Percentiles rank a stretch among this genome's conserved stretches.
These are phyloP conservation scores for Serpula lacrymans DNA, from an alignment of 768 basidiomycete genomes.

Conservation along the genomic window DNA sequence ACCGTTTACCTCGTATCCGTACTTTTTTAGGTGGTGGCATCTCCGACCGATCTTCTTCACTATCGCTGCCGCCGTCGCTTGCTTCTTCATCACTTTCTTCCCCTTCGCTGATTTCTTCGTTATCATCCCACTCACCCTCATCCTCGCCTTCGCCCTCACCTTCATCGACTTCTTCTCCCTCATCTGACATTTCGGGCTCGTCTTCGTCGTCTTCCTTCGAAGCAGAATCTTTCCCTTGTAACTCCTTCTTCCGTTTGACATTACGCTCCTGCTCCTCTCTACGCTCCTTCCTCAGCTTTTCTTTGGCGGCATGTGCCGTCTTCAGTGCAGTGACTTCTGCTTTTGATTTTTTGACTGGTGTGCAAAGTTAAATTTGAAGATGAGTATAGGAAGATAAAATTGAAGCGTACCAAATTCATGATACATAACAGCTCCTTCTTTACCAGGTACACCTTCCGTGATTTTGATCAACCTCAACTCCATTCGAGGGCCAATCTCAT, in stretches of 20 bases:
- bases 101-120: constrained; percentile 62
- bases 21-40: constrained; percentile 52
- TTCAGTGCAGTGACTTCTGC: constrained; percentile 65
- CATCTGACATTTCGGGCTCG: no score
- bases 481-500: constrained; percentile 95
- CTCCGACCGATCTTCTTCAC: constrained; percentile 45
- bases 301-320: constrained; percentile 73
- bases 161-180: constrained; percentile 41
- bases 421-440: constrained; percentile 89
- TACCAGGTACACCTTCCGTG: constrained; percentile 89
- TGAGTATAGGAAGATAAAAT: constrained; percentile 4
- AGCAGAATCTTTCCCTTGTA: constrained; percentile 22
- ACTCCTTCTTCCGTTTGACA: constrained; percentile 75
- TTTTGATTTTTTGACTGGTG: constrained; percentile 92
- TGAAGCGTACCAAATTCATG: constrained; percentile 81
- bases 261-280: constrained; percentile 91
- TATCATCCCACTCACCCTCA: constrained; percentile 48
- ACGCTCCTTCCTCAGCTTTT: constrained; percentile 70
- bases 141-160: constrained; percentile 37
- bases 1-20: constrained; percentile 49
- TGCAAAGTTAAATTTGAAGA: constrained; percentile 3
- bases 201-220: constrained; percentile 34
- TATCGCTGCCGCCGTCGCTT: constrained; percentile 38
- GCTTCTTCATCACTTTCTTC: constrained; percentile 41
- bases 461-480: constrained; percentile 93